Percentiles rank a stretch among this genome's conserved stretches.
Conservation (phyloP, 495 filamentous ascomycete species). For the Platismatia glauca region DNA sequence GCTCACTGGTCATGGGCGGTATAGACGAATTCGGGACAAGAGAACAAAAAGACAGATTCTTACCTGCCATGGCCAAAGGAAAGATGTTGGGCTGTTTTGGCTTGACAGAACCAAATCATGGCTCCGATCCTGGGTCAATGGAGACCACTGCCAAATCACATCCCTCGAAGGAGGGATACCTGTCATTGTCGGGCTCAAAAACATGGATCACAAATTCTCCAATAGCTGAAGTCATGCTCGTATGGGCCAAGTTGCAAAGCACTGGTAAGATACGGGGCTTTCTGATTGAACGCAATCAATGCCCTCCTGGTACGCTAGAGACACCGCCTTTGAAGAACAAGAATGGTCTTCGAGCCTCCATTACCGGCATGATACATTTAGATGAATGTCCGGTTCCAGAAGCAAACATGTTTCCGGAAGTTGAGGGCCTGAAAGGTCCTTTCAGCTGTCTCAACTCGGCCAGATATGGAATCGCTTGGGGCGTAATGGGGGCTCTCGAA, state of each 20-base stretch:
- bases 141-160: slow-evolving; percentile 81
- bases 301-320: slow-evolving; percentile 79
- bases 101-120: slow-evolving; percentile 94
- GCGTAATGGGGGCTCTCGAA: slow-evolving; percentile 86
- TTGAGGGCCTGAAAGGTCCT: slow-evolving; percentile 80
- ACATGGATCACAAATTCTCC: slow-evolving; percentile 99
- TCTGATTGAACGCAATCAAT: slow-evolving; percentile 69
- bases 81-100: slow-evolving; percentile 87
- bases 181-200: slow-evolving; percentile 74
- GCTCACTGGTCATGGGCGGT: slow-evolving; percentile 90
- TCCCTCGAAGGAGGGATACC: slow-evolving; percentile 78
- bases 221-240: slow-evolving; percentile 80
- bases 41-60: slow-evolving; percentile 82
- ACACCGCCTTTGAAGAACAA: slow-evolving; percentile 94
- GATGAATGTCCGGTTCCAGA: slow-evolving; percentile 80
- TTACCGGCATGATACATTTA: slow-evolving; percentile 97
- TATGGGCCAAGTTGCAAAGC: slow-evolving; percentile 87
- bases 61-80: slow-evolving; percentile 79
- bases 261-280: slow-evolving; percentile 96
- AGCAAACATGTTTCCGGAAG: slow-evolving; percentile 88
- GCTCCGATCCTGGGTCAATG: slow-evolving; percentile 93
- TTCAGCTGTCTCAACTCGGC: slow-evolving; percentile 94
- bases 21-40: slow-evolving; percentile 86
- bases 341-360: slow-evolving; percentile 81
- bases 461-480: slow-evolving; percentile 86